phyloP scores from a whole-genome alignment of 768 basidiomycete species.

The Trametes sanguinea region DNA sequence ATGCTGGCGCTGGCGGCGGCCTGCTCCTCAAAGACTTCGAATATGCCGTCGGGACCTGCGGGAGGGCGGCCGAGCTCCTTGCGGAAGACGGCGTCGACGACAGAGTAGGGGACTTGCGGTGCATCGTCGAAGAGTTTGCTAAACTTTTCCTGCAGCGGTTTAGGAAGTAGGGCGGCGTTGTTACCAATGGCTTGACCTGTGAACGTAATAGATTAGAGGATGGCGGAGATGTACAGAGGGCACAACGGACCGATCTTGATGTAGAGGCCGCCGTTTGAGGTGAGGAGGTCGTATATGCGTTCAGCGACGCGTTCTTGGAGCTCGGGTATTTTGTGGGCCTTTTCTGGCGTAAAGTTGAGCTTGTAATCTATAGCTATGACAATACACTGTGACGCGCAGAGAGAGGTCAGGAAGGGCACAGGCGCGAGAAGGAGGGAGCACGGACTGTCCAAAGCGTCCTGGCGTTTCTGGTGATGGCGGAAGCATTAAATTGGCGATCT shows the following conservation, averaged over 20 bases:
- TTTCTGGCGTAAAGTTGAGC: constrained; percentile 76
- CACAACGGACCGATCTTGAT: constrained; percentile 71
- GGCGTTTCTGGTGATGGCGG: constrained; percentile 48
- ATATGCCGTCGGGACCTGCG: constrained; percentile 69
- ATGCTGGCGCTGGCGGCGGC: constrained; percentile 89
- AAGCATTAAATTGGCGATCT: constrained; percentile 51
- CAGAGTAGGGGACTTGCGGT: constrained; percentile 76
- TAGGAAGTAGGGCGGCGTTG: constrained; percentile 83
- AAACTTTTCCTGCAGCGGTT: constrained; percentile 81
- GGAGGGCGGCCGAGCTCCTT: constrained; percentile 70
- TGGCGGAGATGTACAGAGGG: constrained; percentile 3
- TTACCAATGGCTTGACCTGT: constrained; percentile 77
- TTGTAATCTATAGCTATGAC: constrained; percentile 84
- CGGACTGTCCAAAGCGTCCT: constrained; percentile 53
- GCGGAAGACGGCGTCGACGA: constrained; percentile 65
- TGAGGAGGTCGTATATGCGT: constrained; percentile 73
- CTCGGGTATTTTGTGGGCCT: constrained; percentile 70
- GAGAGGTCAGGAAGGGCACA: not conserved
- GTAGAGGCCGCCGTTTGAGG: constrained; percentile 81
- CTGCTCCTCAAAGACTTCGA: constrained; percentile 73
- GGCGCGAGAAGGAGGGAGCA: not conserved
- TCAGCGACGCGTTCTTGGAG: constrained; percentile 85
- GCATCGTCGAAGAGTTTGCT: constrained; percentile 85
- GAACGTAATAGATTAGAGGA: not conserved
- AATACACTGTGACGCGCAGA: constrained; percentile 50